A percentile compares a stretch with the other conserved stretches of the same genome.
Conservation (phyloP, 306 rosid genomes). For the Castanea sativa region DNA sequence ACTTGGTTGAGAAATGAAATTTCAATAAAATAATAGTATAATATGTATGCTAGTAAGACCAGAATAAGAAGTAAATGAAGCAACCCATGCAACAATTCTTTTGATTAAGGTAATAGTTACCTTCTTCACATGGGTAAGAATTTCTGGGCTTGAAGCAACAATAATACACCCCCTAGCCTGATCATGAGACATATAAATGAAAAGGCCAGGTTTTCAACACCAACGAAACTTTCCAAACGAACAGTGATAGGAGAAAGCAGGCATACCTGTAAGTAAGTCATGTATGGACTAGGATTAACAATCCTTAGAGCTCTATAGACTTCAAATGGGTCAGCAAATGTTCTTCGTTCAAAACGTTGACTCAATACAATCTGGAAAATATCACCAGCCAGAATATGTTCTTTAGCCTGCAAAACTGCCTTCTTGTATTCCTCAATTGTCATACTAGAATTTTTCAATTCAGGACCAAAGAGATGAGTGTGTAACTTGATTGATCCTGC, state of each 20-base stretch:
- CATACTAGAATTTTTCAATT: constrained; percentile 73
- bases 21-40: neutral
- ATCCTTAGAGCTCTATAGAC: constrained; percentile 88
- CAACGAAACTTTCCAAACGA: neutral
- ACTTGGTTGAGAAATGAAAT: neutral
- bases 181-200: constrained; percentile 13
- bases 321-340: constrained; percentile 99
- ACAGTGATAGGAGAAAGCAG: constrained; percentile 3
- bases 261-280: constrained; percentile 92
- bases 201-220: constrained; percentile 14
- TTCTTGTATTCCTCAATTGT: constrained; percentile 76
- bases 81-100: neutral
- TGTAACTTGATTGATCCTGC: constrained; percentile 75
- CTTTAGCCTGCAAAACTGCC: constrained; percentile 85
- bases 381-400: constrained; percentile 93
- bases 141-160: constrained; percentile 99
- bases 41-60: neutral
- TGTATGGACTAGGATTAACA: constrained; percentile 95
- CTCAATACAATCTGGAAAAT: constrained; percentile 94
- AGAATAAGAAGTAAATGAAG: neutral
- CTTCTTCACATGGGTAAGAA: constrained; percentile 92
- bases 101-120: constrained; percentile 29
- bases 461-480: constrained; percentile 69
- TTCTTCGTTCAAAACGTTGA: constrained; percentile 89
- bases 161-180: constrained; percentile 96